phyloP scores from a whole-genome alignment of 192 early-diverging fungal genomes.

The Backusella morwellensis region DNA sequence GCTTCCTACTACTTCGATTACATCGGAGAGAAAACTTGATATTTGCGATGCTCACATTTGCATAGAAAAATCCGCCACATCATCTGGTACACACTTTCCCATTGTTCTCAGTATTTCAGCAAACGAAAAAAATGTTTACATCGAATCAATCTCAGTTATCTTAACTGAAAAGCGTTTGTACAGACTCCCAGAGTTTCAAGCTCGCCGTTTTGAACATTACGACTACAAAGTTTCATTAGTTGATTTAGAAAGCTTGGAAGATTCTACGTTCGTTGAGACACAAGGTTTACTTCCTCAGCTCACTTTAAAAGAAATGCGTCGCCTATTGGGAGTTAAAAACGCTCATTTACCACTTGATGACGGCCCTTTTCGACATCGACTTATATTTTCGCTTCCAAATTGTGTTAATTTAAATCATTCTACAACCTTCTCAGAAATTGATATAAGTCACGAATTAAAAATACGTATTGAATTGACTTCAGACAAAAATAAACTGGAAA shows the following conservation, averaged over 20 bases:
- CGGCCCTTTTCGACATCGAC: constrained; percentile 21
- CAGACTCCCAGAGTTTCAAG: constrained; percentile 26
- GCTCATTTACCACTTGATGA: constrained; percentile 21
- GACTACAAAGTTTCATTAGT: constrained; percentile 9
- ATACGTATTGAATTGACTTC: constrained; percentile 14
- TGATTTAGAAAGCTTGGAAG: neutral
- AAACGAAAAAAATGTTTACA: constrained; percentile 14
- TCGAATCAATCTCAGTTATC: constrained; percentile 25
- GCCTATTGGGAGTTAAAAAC: constrained; percentile 16
- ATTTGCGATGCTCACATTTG: constrained; percentile 19
- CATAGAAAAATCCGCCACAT: constrained; percentile 26
- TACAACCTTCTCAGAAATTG: constrained; percentile 26
- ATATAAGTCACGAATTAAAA: constrained; percentile 21
- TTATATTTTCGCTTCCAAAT: constrained; percentile 27
- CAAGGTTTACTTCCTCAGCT: neutral
- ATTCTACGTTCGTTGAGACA: neutral
- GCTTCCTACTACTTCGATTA: constrained; percentile 13
- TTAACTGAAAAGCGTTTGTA: constrained; percentile 23
- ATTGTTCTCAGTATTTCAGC: constrained; percentile 17
- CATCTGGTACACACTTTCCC: constrained; percentile 30
- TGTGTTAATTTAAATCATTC: constrained; percentile 25
- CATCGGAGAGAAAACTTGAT: constrained; percentile 9
- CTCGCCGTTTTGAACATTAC: constrained; percentile 15
- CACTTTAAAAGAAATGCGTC: constrained; percentile 8
- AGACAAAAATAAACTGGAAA: neutral